Evolutionary conservation across 176 grass and related monocot species (phyloP), one percentile per base, ranked within the genome.

Genomic region (Avena insularis): DNA sequence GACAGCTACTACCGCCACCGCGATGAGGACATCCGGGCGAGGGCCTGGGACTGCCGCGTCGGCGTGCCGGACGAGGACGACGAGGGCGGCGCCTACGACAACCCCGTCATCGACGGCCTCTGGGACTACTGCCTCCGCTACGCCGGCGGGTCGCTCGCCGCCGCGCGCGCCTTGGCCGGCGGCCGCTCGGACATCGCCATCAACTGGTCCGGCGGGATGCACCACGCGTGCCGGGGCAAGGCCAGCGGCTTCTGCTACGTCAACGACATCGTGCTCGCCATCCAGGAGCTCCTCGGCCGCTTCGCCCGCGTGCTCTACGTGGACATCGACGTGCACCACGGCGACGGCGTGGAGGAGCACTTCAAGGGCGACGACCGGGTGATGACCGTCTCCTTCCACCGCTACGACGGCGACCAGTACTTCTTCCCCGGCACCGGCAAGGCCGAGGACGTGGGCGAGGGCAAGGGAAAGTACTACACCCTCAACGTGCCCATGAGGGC

Each of bases 241-340:
- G 93, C 93, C 2, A 91, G 76, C 5, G 74, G 91, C 12, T 95
- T 93, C 65, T 95, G 91, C 61, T 95, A 95, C 82, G 91, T 95
- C 10, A 95, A 95, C 12, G 93, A 93, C 79, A 95, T 95, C 75
- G 93, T 95, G 14, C 88, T 95, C 2, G 91, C 93, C 31, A 91
- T 95, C 64, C 27, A 85, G 2, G 83, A 87, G 85, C 82, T 95
- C 46, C 75, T 92, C 64, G 45, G 71, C 13, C 48, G 0, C 29
- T 73, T 97, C 43, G 2, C 84, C 73, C 95, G 93, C 73, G 91
- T 98, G 66, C 54, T 95, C 12, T 98, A 98, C 85, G 56, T 98
- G 11, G 95, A 98, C 86, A 95, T 95, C 84, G 93, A 98, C 58
- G 92, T 92, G n/a, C 95, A 98, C 86, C 93, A 98, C 79, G 90